Base-by-base conservation (phyloP, 2,329 filamentous ascomycete genomes). In the Aspergillus sergii region DNA sequence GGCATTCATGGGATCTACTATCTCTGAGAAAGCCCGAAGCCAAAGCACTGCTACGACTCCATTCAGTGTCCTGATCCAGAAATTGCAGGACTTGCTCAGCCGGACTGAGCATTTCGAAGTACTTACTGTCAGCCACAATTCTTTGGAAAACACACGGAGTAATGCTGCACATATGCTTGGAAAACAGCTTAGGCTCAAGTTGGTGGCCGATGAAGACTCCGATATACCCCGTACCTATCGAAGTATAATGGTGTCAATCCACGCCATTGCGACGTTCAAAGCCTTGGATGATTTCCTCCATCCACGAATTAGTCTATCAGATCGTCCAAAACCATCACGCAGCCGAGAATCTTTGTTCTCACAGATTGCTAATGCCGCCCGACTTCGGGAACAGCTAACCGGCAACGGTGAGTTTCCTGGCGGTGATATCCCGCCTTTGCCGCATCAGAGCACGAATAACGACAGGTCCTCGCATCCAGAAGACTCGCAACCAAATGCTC, bases 71-170 rank as follows among this genome's bases (percentile, higher is more conserved):
- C 85, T 99, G 76, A 89, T 97, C 46, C 91, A 94, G 76, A 99
- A 99, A 78, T 84, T 99, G 36, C 95, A 99, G 79, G 95, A 99
- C 80, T 83, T 99, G 62, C 86, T 99, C 61, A 99, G 95, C 82
- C 89, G 95, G 69, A 96, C 94, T 39, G 95, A 99, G 81, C 94
- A 98, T 82, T 99, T 98, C 72, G 95, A 99, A 75, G 94, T 99
- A 51, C 88, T 97, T 65, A 99, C 95, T 9, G 94, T 98, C 60
- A 93, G 96, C 76, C 91, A 96, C 66, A 96, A 96, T 71, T 90
- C 92, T 6, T 91, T 94, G 70, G 94, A 97, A 75, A 92, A 91
- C 59, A 96, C 92, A 69, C 89, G 94, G 63, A 96, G 90, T 77
- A 97, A 92, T 73, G 93, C 94, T 26, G 90, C 94, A 0, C 96